These are phyloP conservation scores for Pichia manshurica DNA, from an alignment of 805 yeast species.

Conservation along the genomic window DNA sequence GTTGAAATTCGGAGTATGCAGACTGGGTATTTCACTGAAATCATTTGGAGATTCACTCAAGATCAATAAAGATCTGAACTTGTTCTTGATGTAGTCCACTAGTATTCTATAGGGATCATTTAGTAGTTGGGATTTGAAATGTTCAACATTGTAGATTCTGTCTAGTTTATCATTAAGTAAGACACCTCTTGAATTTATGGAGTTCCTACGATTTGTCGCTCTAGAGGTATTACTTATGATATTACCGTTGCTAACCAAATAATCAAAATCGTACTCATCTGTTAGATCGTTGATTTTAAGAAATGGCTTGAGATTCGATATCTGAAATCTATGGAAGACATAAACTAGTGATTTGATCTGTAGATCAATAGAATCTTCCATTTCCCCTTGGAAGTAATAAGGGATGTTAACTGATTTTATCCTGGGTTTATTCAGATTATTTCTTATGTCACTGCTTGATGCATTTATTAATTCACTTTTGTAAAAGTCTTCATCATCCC, in stretches of 20 bases:
- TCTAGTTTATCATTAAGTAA: constrained; percentile 43
- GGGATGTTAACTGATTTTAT: constrained; percentile 41
- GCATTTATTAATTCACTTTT: not conserved
- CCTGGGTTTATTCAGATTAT: not conserved
- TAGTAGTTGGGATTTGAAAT: constrained; percentile 38
- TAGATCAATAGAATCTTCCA: constrained; percentile 54
- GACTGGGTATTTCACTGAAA: constrained; percentile 26
- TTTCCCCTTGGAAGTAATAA: constrained; percentile 38
- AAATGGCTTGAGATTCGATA: constrained; percentile 31
- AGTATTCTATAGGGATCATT: constrained; percentile 59
- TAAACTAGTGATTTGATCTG: constrained; percentile 57
- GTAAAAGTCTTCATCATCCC: not conserved
- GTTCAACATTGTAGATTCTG: constrained; percentile 43
- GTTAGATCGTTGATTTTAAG: constrained; percentile 24
- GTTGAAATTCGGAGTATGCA: constrained; percentile 23
- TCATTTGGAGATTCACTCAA: constrained; percentile 45
- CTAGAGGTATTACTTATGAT: not conserved
- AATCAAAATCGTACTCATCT: constrained; percentile 13
- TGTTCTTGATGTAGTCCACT: constrained; percentile 61
- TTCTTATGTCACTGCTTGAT: not conserved
- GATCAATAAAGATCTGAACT: constrained; percentile 56
- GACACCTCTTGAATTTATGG: not conserved
- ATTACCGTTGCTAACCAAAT: not conserved
- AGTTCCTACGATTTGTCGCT: not conserved
- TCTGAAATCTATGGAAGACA: constrained; percentile 35